Percentiles rank a stretch among this genome's conserved stretches.
Evolutionary conservation across 306 rosid genomes (phyloP).

Genomic region (Prunus armeniaca): DNA sequence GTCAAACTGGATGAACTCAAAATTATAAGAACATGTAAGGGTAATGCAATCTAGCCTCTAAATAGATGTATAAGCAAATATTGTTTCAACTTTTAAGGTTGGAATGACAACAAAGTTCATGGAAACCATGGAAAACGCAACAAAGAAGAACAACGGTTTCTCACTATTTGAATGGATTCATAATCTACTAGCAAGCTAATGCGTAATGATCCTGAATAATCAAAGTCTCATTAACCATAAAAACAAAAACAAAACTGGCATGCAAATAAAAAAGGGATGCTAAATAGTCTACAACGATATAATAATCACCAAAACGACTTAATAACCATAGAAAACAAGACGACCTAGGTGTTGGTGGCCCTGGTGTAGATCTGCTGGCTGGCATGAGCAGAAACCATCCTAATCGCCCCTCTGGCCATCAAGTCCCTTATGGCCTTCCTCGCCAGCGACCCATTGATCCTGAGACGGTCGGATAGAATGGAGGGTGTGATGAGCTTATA

Average conservation of each 20-base stretch:
- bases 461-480: conserved; percentile 19
- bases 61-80: not conserved
- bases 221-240: not conserved
- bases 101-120: not conserved
- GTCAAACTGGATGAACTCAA: not conserved
- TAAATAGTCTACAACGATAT: no score
- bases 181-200: not conserved
- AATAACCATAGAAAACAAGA: no score
- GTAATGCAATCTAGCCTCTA: not conserved
- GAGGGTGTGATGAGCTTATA: conserved; percentile 27
- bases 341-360: not conserved
- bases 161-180: not conserved
- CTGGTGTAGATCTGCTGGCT: conserved; percentile 2
- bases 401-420: not conserved
- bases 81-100: not conserved
- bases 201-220: not conserved
- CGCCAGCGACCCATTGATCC: conserved; percentile 8
- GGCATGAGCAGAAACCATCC: not conserved
- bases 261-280: not conserved
- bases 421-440: not conserved
- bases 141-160: not conserved
- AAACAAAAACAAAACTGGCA: not conserved
- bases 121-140: not conserved
- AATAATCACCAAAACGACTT: no score
- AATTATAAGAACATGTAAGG: not conserved